Evolutionary conservation across 106 monocot species (phyloP), one percentile per base, ranked within the genome.

Genomic region (Hemerocallis citrina): DNA sequence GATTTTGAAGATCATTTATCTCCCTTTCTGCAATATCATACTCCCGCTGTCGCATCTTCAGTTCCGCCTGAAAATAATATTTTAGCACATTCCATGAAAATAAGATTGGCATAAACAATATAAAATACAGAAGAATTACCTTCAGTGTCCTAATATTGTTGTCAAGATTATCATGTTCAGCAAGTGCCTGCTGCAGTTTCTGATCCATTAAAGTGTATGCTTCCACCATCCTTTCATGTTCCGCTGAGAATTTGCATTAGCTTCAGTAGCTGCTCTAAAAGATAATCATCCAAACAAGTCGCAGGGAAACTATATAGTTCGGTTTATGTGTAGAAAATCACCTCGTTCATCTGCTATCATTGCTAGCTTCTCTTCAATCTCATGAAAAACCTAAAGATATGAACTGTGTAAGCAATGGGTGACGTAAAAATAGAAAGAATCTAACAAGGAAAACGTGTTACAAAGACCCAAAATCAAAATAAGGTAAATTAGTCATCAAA

Each of bases 341-440:
- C 94, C 94, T 77, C 98, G 62, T 70, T 98, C 98, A 50, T 84
- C 92, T 36, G 87, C 68, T 59, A 98, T 88, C 38, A 92, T 64
- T 39, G 79, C 92, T 39, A 91, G 87, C 72, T 88, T 98, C 72
- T 75, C 70, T 52, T 98, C 91, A 57, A 98, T 98, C 68, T 91
- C 90, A 73, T 73, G 84, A 35, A 91, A 65, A 68, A 98, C 81
- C 98, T 98, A 68, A 43, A 70, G 5, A 14, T 38, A 45, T 12
- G 24, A 57, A 57, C 34, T 39, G 33, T 12, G 51, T 57, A 10
- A 51, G 20, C 0, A 70, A 37, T 28, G 37, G 1, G 13, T 42
- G 22, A 58, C 25, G 13, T 21, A 38, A 62, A 31, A 61, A 20
- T 37, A 52, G 15, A 20, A 50, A 52, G 15, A 29, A 29, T 9